phyloP scores from a whole-genome alignment of 2,329 filamentous ascomycete species.

The Endothia cerciana region DNA sequence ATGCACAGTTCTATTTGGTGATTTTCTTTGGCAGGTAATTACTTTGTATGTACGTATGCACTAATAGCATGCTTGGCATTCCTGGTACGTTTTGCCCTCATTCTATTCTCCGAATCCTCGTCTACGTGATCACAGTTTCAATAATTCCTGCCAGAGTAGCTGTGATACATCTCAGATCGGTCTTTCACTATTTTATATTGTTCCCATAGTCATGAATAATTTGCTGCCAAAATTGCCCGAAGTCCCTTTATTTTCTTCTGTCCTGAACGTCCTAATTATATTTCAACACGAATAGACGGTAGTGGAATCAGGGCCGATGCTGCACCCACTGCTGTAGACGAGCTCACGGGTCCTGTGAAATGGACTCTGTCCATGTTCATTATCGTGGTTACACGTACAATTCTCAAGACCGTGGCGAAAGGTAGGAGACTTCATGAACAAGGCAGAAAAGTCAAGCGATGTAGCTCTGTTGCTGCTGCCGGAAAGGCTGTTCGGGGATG shows the following conservation, averaged over 20 bases:
- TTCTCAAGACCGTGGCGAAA: constrained; percentile 9
- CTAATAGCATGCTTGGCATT: too few species aligned
- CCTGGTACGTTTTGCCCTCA: too few species aligned
- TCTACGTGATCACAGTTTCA: not conserved
- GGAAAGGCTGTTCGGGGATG: not conserved
- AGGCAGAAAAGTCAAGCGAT: constrained; percentile 17
- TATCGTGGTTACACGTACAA: constrained; percentile 6
- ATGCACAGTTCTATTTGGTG: too few species aligned
- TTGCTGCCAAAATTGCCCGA: not conserved
- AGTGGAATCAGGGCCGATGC: not conserved
- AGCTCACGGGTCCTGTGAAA: too few species aligned
- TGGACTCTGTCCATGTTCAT: not conserved
- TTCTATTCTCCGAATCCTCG: not conserved
- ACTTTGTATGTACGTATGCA: too few species aligned
- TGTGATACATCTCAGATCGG: not conserved
- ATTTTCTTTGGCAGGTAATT: not conserved
- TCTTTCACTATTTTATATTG: too few species aligned
- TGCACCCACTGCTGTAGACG: not conserved
- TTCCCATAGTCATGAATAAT: not conserved
- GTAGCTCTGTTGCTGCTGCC: not conserved
- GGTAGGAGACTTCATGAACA: constrained; percentile 16
- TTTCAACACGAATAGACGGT: not conserved
- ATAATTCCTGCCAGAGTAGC: not conserved
- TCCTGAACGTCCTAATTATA: not conserved
- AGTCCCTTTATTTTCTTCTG: not conserved